Evolutionary conservation across 1,284 basidiomycete genomes (phyloP), one percentile per base, ranked within the genome.

Genomic region (Mycena citricolor): DNA sequence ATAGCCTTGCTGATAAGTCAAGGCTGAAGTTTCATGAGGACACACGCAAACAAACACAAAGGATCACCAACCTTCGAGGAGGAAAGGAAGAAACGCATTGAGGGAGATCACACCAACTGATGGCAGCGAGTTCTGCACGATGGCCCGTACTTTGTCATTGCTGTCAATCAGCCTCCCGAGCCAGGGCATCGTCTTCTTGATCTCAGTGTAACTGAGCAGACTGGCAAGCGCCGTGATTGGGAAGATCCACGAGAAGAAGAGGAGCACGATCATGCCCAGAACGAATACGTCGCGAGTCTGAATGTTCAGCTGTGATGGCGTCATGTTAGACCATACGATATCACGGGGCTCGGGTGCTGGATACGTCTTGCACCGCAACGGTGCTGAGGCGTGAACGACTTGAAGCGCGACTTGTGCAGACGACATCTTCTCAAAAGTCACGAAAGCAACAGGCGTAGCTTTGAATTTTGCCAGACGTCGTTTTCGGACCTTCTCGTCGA

Each of bases 351-450:
- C 95, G 0, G 94, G 94, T 0, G 95, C 94, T 5, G 80, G 80
- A 35, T 75, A 74, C 2, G 90, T 92, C 11, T 73, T 69, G 39
- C 80, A 76, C 59, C 86, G 76, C 43, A 74, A 74, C 10, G 89
- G 82, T 34, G 76, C 73, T 0, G 85, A 75, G 3, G 85, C 79
- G 62, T 94, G 90, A 0, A 88, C 89, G 0, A 85, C 79, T 65
- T 98, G 95, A 3, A 89, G 75, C 1, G 93, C 93, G 32, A 90
- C 86, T 85, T 99, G 94, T 11, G 94, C 91, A 57, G 86, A 86
- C 2, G 90, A 89, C 76, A 94, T 93, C 59, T 90, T 89, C 64
- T 95, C 90, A 57, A 99, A 97, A 0, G 95, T 98, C n/a, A 98
- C 90, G 61, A 97, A 99, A 0, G 93, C 95, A 7, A 83, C 79